Conservation (phyloP, 352 stramenopile species). For the Pythium dissimile region DNA sequence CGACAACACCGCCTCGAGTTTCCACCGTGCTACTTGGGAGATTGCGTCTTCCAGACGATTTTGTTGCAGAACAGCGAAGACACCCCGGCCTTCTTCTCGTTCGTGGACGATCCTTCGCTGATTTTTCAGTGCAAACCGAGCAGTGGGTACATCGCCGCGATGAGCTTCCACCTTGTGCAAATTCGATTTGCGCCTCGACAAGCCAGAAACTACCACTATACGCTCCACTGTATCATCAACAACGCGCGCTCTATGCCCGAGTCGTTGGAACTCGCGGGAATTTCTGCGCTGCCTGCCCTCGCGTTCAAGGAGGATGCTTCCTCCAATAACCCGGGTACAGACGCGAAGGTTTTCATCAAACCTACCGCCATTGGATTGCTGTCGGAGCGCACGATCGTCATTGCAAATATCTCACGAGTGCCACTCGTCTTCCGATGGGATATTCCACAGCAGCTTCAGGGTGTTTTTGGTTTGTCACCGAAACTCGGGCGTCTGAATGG, state of each 20-base stretch:
- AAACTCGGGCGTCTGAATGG: conserved; percentile 78
- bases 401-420: conserved; percentile 82
- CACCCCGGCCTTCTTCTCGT: conserved; percentile 84
- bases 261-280: conserved; percentile 50
- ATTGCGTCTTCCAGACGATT: conserved; percentile 88
- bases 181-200: conserved; percentile 65
- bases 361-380: conserved; percentile 77
- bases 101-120: conserved; percentile 56
- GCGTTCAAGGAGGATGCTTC: conserved; percentile 34
- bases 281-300: conserved; percentile 53
- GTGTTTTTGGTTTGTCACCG: conserved; percentile 63
- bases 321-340: conserved; percentile 1
- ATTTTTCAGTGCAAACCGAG: conserved; percentile 72
- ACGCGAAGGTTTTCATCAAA: conserved; percentile 73
- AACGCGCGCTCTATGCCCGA: conserved; percentile 49
- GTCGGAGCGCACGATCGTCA: conserved; percentile 42
- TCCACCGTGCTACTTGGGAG: conserved; percentile 84
- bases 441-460: conserved; percentile 50
- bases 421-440: conserved; percentile 85
- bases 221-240: conserved; percentile 71
- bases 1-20: conserved; percentile 68
- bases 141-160: conserved; percentile 65
- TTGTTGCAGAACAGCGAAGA: conserved; percentile 86
- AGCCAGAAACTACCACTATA: conserved; percentile 43
- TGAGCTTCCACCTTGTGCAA: conserved; percentile 82